Evolutionary conservation across 2,329 filamentous ascomycete species (phyloP).

Genomic region (Parafenestella ontariensis): DNA sequence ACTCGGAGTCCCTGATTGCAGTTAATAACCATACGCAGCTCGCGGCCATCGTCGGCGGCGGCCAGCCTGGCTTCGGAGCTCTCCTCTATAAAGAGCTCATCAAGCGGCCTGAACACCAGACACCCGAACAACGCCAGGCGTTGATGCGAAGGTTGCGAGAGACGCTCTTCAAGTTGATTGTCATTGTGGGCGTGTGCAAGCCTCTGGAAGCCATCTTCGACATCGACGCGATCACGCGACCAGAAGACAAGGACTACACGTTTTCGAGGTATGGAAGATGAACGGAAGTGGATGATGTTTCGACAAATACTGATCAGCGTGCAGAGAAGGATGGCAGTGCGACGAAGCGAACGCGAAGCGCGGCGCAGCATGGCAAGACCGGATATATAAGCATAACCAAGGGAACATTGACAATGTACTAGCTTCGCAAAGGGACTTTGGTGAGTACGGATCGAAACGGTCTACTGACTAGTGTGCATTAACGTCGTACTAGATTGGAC

Average conservation of each 20-base stretch:
- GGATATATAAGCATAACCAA: conserved; percentile 63
- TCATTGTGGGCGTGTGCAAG: conserved; percentile 67
- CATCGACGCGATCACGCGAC: conserved; percentile 60
- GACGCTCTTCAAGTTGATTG: conserved; percentile 64
- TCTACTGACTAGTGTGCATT: not conserved
- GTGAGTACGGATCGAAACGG: conserved; percentile 26
- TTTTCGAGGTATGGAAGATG: conserved; percentile 52
- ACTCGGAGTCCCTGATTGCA: not conserved
- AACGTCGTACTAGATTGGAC: conserved; percentile 53
- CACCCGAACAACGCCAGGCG: conserved; percentile 53
- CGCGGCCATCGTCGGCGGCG: conserved; percentile 58
- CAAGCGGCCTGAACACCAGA: conserved; percentile 55
- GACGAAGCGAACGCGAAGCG: conserved; percentile 62
- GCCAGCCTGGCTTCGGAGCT: conserved; percentile 59
- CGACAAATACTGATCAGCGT: not conserved
- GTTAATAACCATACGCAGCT: conserved; percentile 25
- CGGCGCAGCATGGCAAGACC: conserved; percentile 63
- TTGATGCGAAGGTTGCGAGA: conserved; percentile 64
- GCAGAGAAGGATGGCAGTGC: conserved; percentile 63
- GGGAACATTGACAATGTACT: conserved; percentile 49
- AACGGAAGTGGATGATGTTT: not conserved
- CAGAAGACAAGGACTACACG: conserved; percentile 65
- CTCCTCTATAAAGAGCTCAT: conserved; percentile 65
- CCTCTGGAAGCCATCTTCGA: conserved; percentile 66
- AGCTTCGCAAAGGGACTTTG: conserved; percentile 56